These are phyloP conservation scores for Leccinum subtestaceum DNA, from an alignment of 768 basidiomycete genomes.

Conservation along the genomic window DNA sequence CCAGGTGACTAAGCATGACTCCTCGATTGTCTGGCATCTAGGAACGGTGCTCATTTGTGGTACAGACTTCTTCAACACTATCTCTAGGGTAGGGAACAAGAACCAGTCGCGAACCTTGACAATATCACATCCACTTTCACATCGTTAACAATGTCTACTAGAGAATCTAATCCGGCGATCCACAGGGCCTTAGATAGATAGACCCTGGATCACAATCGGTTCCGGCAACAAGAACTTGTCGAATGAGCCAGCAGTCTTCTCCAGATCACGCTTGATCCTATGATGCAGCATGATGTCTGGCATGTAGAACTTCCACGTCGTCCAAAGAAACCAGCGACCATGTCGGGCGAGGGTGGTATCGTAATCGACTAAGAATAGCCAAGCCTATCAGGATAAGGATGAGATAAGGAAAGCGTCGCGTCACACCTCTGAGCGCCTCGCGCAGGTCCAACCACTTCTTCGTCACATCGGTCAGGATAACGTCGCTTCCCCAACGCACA, in stretches of 20 bases:
- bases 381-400: not conserved
- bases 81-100: not conserved
- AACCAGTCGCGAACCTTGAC: not conserved
- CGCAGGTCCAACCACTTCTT: conserved; percentile 66
- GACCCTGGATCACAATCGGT: conserved; percentile 18
- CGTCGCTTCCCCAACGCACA: conserved; percentile 75
- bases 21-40: no score
- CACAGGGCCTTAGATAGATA: conserved; percentile 10
- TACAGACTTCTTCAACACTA: not conserved
- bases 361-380: conserved; percentile 51
- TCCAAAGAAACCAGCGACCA: conserved; percentile 74
- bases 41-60: not conserved
- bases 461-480: conserved; percentile 76
- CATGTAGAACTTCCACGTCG: conserved; percentile 56
- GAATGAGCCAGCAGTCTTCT: conserved; percentile 54
- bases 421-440: conserved; percentile 52
- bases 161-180: not conserved
- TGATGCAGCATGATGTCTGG: conserved; percentile 41
- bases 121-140: not conserved
- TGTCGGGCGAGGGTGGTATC: conserved; percentile 60
- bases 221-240: conserved; percentile 35
- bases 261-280: conserved; percentile 36
- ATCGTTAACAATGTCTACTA: not conserved
- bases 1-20: conserved; percentile 26
- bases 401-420: not conserved